These are phyloP conservation scores for Phytophthora pseudosyringae DNA, from an alignment of 352 stramenopile genomes.

Conservation along the genomic window DNA sequence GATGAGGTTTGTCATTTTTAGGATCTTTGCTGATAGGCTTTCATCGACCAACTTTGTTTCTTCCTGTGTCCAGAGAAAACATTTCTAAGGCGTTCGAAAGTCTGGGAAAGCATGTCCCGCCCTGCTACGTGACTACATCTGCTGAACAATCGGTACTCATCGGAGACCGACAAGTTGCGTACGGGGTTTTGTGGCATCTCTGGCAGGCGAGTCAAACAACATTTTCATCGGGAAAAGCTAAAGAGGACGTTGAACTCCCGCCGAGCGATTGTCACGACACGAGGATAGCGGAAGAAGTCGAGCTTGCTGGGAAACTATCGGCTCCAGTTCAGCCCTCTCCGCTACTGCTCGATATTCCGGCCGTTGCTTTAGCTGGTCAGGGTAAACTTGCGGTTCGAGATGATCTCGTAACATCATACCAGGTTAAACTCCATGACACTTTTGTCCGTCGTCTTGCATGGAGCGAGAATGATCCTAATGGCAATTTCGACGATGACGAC, in stretches of 20 bases:
- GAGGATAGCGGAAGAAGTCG: not conserved
- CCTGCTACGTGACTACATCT: slow-evolving; percentile 23
- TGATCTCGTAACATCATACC: slow-evolving; percentile 8
- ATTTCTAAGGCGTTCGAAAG: slow-evolving; percentile 35
- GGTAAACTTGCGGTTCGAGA: slow-evolving; percentile 6
- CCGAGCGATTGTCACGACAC: slow-evolving; percentile 8
- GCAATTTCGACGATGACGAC: slow-evolving; percentile 20
- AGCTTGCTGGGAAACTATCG: not conserved
- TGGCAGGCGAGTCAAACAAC: slow-evolving; percentile 39
- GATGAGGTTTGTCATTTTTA: slow-evolving; percentile 19
- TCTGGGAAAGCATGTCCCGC: slow-evolving; percentile 17
- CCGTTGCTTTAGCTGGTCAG: slow-evolving; percentile 16
- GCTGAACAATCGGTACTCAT: slow-evolving; percentile 41
- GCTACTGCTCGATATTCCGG: slow-evolving; percentile 34
- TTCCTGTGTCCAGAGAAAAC: slow-evolving; percentile 37
- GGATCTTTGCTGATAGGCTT: not conserved
- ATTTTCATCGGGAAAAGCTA: slow-evolving; percentile 1
- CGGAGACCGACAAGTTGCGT: slow-evolving; percentile 53
- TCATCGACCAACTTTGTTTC: not conserved
- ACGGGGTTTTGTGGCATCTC: slow-evolving; percentile 59
- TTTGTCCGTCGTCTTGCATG: slow-evolving; percentile 31
- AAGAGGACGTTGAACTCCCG: not conserved
- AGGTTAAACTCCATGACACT: slow-evolving; percentile 27
- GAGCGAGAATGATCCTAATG: slow-evolving; percentile 1
- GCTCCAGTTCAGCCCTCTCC: slow-evolving; percentile 7